phyloP scores from a whole-genome alignment of 176 grass and related monocot genomes.

The Triticum turgidum region DNA sequence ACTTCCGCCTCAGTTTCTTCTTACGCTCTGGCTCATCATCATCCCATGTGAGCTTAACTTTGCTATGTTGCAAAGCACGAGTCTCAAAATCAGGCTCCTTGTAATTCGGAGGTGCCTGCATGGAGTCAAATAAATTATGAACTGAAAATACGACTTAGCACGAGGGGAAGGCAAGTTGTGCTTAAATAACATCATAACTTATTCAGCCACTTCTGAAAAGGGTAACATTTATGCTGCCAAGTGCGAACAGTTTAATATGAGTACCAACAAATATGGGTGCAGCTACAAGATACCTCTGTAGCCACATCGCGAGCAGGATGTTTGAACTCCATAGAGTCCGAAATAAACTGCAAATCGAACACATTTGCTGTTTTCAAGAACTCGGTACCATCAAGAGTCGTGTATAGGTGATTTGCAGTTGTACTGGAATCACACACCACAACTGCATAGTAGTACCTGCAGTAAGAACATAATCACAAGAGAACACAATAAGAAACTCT shows the following conservation, averaged over 20 bases:
- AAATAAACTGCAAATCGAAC: constrained; percentile 83
- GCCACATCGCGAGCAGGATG: constrained; percentile 58
- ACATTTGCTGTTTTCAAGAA: constrained; percentile 82
- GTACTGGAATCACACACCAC: constrained; percentile 79
- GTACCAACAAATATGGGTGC: not conserved
- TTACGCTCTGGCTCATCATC: constrained; percentile 87
- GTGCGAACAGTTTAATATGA: not conserved
- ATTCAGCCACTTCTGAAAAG: not conserved
- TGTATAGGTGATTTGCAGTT: constrained; percentile 90
- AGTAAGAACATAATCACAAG: constrained; percentile 12
- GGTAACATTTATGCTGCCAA: not conserved
- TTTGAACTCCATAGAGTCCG: constrained; percentile 78
- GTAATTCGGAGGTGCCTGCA: constrained; percentile 63
- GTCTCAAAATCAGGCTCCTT: constrained; percentile 83
- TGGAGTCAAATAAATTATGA: constrained; percentile 18
- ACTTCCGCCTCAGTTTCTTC: constrained; percentile 69
- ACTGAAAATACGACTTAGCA: not conserved
- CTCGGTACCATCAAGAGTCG: constrained; percentile 73
- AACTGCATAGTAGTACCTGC: constrained; percentile 89
- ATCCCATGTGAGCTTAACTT: constrained; percentile 84
- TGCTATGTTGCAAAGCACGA: constrained; percentile 81
- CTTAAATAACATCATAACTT: not conserved
- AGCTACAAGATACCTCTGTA: constrained; percentile 58
- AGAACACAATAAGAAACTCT: not conserved
- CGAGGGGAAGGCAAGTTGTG: not conserved